Percentiles rank a stretch among this genome's conserved stretches.
These are phyloP conservation scores for Pseudocercospora crystallina DNA, from an alignment of 2,329 filamentous ascomycete genomes.

Conservation along the genomic window DNA sequence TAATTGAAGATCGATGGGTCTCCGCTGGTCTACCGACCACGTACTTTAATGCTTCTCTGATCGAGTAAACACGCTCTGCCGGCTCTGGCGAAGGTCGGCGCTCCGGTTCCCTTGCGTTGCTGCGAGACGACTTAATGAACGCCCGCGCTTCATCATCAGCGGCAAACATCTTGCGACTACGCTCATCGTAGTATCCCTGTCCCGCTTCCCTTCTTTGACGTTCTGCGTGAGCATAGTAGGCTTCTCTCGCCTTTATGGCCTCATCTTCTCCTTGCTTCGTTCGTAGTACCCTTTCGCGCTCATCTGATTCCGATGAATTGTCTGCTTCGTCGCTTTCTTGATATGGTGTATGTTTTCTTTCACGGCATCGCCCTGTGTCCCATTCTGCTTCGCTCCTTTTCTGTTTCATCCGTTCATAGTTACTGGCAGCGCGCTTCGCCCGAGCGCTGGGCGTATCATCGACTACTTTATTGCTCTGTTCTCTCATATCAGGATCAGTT, in stretches of 20 bases:
- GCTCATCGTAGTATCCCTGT: slow-evolving; percentile 26
- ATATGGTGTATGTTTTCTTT: slow-evolving; percentile 34
- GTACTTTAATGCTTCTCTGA: slow-evolving; percentile 29
- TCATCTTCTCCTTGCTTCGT: slow-evolving; percentile 27
- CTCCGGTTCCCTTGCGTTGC: slow-evolving; percentile 20
- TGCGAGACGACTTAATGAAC: slow-evolving; percentile 27
- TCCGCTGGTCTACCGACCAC: slow-evolving; percentile 26
- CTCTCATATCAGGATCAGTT: too few relatives aligned
- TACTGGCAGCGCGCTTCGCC: too few relatives aligned
- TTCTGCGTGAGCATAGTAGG: slow-evolving; percentile 26
- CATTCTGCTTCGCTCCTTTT: slow-evolving; percentile 40
- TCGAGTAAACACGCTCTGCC: slow-evolving; percentile 27
- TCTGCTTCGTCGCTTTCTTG: slow-evolving; percentile 39
- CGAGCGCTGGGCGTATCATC: too few relatives aligned
- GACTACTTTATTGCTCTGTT: too few relatives aligned
- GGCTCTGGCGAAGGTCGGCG: slow-evolving; percentile 29
- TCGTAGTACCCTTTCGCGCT: slow-evolving; percentile 19
- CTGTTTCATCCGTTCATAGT: slow-evolving; percentile 41
- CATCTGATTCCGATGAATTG: slow-evolving; percentile 30
- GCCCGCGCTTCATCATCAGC: slow-evolving; percentile 28
- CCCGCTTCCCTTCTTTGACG: slow-evolving; percentile 25
- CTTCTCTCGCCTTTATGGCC: slow-evolving; percentile 21
- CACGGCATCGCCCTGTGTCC: slow-evolving; percentile 42
- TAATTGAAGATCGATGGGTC: slow-evolving; percentile 27
- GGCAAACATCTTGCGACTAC: slow-evolving; percentile 28